Evolutionary conservation across 257 asterid species (phyloP), one percentile per base, ranked within the genome.

Genomic region (Rehmannia glutinosa): DNA sequence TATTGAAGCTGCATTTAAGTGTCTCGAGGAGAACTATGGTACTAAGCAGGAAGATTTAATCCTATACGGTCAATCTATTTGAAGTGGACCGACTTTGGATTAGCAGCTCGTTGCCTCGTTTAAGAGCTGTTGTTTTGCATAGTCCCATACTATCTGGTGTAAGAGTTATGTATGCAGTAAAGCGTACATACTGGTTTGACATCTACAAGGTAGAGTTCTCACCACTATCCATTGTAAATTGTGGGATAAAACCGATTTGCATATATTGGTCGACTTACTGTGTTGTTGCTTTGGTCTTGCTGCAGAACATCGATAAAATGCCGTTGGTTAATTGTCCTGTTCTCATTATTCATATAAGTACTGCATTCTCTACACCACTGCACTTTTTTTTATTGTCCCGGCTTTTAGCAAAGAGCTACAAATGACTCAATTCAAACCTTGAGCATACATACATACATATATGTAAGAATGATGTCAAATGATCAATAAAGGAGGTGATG

Each of bases 331-430:
- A 77, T 11, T 81, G 89, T 42, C 89, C 89, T 3, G 78, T 85
- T 66, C 92, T 92, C 39, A 67, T 92, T 61, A 85, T 92, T 61
- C 98, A 92, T 59, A 97, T 92, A 77, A 92, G 98, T 73, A 39
- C 10, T 54, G 32, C 32, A 52, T 19, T 60, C 47, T 32, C 54
- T 50, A 10, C 4, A 17, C 36, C 6, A 52, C 32, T 13, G 10
- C 13, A 30, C 17, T 13, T 21, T 49, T 49, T 50, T 36, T 1
- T 3, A n/a, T 50, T 36, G 1, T 9, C 21, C 16, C 5, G 5
- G 57, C 13, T 32, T 55, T 15, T 36, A 15, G 12, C 12, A 20
- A 2, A 42, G 19, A 13, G 20, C 17, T 43, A 43, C 8, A 5
- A 3, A 45, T 1, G 25, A 21, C 38, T 33, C 25, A 0, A 13